Evolutionary conservation across 768 basidiomycete genomes (phyloP).

Genomic region (Boletus pseudopeckii): DNA sequence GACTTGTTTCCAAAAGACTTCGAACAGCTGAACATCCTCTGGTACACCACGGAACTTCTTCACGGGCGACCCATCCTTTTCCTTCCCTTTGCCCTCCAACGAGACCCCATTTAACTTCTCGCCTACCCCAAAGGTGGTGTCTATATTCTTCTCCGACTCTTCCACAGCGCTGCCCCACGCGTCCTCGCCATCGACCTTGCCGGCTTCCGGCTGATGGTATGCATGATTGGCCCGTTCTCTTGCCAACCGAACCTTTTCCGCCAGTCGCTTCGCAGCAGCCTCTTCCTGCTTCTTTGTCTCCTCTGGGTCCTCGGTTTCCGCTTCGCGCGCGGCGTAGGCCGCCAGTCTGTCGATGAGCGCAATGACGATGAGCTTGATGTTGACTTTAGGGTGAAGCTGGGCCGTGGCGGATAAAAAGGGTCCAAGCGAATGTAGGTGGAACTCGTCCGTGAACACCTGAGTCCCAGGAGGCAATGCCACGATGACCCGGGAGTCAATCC

Average conservation of each 20-base stretch:
- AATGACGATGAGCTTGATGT: slow-evolving; percentile 98
- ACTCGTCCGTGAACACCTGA: slow-evolving; percentile 97
- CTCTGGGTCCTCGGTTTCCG: slow-evolving; percentile 93
- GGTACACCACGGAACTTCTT: slow-evolving; percentile 94
- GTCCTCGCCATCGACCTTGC: slow-evolving; percentile 22
- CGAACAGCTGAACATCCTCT: slow-evolving; percentile 91
- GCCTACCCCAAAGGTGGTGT: background rate
- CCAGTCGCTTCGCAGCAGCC: slow-evolving; percentile 82
- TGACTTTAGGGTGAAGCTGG: slow-evolving; percentile 95
- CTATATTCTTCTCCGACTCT: slow-evolving; percentile 20
- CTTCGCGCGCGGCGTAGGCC: slow-evolving; percentile 93
- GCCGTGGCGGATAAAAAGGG: slow-evolving; percentile 96
- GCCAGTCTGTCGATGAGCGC: slow-evolving; percentile 95
- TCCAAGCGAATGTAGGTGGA: slow-evolving; percentile 93
- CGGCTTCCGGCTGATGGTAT: slow-evolving; percentile 35
- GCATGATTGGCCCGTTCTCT: slow-evolving; percentile 58
- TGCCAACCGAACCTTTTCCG: slow-evolving; percentile 78
- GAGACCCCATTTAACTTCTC: slow-evolving; percentile 19
- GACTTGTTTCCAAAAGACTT: slow-evolving; percentile 98
- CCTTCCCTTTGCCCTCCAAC: slow-evolving; percentile 22
- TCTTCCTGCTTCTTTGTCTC: slow-evolving; percentile 93
- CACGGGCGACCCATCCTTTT: slow-evolving; percentile 49
- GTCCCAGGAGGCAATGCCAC: background rate
- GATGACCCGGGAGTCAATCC: background rate
- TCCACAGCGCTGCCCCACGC: slow-evolving; percentile 24